phyloP scores from a whole-genome alignment of 1,284 basidiomycete genomes.

The Apiotrichum sp. region DNA sequence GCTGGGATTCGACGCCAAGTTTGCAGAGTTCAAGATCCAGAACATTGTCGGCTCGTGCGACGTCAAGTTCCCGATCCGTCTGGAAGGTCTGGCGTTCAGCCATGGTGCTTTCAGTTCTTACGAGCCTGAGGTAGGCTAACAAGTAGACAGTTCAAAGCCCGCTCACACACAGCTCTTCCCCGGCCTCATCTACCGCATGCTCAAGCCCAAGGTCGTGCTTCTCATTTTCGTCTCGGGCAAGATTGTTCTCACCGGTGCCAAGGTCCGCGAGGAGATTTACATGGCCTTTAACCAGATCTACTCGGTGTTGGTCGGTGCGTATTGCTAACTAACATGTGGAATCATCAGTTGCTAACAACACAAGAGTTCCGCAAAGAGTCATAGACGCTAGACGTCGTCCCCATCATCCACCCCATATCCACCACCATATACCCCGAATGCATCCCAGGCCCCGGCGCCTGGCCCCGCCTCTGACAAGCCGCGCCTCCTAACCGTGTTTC shows the following conservation, averaged over 20 bases:
- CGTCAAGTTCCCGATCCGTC: conserved; percentile 97
- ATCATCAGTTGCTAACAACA: too few relatives aligned
- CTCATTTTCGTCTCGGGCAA: conserved; percentile 99
- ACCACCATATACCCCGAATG: conserved; percentile 1
- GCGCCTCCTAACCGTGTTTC: too few relatives aligned
- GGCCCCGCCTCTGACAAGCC: too few relatives aligned
- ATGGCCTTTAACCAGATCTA: conserved; percentile 99
- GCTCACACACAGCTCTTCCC: conserved; percentile 74
- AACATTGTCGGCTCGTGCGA: conserved; percentile 99
- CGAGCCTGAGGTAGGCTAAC: conserved; percentile 75
- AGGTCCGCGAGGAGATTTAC: conserved; percentile 99
- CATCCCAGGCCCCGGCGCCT: neutral
- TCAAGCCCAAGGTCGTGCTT: conserved; percentile 98
- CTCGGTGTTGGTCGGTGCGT: conserved; percentile 64
- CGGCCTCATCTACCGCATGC: conserved; percentile 98
- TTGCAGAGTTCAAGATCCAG: conserved; percentile 99
- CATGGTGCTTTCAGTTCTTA: conserved; percentile 99
- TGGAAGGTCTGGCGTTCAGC: conserved; percentile 95
- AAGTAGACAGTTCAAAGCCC: neutral
- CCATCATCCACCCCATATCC: neutral
- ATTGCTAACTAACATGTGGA: too few relatives aligned
- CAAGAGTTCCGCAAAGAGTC: conserved; percentile 42
- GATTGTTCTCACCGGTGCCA: conserved; percentile 97
- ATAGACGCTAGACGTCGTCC: conserved; percentile 12
- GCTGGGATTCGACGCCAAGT: conserved; percentile 98